Evolutionary conservation across 2,329 filamentous ascomycete species (phyloP).

Genomic region (Talaromyces sp.): DNA sequence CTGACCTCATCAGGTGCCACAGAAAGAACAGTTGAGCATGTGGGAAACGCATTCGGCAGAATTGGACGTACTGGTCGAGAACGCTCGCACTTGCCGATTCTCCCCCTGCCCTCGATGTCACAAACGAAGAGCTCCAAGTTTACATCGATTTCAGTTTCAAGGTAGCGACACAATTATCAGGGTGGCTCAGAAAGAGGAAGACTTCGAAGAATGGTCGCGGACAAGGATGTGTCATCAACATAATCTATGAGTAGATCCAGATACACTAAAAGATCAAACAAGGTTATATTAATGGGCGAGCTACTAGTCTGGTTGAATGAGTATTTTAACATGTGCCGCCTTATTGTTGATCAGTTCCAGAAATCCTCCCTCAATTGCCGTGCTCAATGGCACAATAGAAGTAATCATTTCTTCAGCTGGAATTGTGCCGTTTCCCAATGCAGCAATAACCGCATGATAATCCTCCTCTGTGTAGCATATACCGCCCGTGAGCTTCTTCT

Average conservation of each 20-base stretch:
- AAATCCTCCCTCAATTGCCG: not conserved
- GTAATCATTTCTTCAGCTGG: conserved; percentile 7
- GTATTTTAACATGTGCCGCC: conserved; percentile 3
- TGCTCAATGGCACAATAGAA: conserved; percentile 9
- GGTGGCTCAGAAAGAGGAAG: not conserved
- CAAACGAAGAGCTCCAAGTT: not conserved
- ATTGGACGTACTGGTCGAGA: conserved; percentile 1
- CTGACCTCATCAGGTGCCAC: not conserved
- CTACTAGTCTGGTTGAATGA: conserved; percentile 6
- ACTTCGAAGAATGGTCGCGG: not conserved
- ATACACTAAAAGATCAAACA: not conserved
- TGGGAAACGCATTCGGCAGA: not conserved
- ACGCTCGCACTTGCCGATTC: conserved; percentile 2
- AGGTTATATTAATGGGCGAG: not conserved
- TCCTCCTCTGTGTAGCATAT: conserved; percentile 8
- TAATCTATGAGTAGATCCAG: not conserved
- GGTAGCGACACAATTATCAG: not conserved
- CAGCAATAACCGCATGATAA: not conserved
- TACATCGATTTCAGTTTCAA: not conserved
- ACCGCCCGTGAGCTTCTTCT: conserved; percentile 39
- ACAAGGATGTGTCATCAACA: not conserved
- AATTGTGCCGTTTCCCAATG: not conserved
- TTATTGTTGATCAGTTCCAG: conserved; percentile 33
- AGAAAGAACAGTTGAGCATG: not conserved
- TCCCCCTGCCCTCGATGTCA: not conserved